phyloP scores from a whole-genome alignment of 768 basidiomycete species.

The Auriscalpium microsporum region DNA sequence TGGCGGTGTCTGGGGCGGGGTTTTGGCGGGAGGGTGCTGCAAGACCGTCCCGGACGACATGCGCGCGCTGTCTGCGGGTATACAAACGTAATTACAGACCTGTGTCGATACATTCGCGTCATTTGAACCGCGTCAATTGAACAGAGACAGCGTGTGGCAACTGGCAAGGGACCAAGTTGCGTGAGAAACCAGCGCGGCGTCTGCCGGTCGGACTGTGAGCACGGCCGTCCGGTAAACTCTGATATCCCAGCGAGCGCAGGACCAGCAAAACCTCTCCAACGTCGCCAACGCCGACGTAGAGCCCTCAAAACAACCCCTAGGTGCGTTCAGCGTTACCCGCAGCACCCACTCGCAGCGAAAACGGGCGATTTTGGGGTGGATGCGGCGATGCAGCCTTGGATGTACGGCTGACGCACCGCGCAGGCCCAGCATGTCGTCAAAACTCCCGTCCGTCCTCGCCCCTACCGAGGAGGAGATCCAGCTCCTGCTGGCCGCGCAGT shows the following conservation, averaged over 20 bases:
- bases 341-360: slow-evolving; percentile 19
- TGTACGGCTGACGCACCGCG: slow-evolving; percentile 23
- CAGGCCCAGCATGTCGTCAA: slow-evolving; percentile 57
- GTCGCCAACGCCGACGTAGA: slow-evolving; percentile 33
- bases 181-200: slow-evolving; percentile 1
- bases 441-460: slow-evolving; percentile 87
- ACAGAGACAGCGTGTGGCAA: no score
- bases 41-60: slow-evolving; percentile 51
- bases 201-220: slow-evolving; percentile 5
- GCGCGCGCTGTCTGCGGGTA: slow-evolving; percentile 2
- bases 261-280: slow-evolving; percentile 16
- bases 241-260: slow-evolving; percentile 10
- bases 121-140: background rate
- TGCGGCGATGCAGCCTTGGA: slow-evolving; percentile 21
- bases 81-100: background rate
- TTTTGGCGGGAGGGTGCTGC: slow-evolving; percentile 67
- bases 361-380: slow-evolving; percentile 25
- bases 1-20: slow-evolving; percentile 34
- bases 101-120: background rate
- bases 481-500: slow-evolving; percentile 89
- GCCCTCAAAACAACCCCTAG: slow-evolving; percentile 29
- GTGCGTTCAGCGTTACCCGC: slow-evolving; percentile 28
- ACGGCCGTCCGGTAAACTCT: slow-evolving; percentile 3
- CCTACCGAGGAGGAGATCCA: slow-evolving; percentile 98
- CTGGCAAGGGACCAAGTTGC: background rate